These are phyloP conservation scores for Syncephalastrum contaminatum DNA, from an alignment of 371 early-diverging fungal genomes.

Conservation along the genomic window DNA sequence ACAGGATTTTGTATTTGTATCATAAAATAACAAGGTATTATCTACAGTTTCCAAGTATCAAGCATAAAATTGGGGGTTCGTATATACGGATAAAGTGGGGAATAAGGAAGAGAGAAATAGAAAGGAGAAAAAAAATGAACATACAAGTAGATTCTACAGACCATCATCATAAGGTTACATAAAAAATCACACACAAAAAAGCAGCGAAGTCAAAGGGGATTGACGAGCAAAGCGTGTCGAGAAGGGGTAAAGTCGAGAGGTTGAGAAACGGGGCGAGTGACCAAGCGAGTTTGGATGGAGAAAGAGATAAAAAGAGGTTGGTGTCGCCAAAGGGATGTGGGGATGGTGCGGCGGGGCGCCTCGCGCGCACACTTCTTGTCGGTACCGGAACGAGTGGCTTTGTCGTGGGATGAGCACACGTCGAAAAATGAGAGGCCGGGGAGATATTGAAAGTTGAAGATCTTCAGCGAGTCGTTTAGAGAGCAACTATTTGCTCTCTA, in stretches of 20 bases:
- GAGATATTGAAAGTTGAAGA: too few relatives aligned
- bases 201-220: slow-evolving; percentile 9
- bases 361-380: too few relatives aligned
- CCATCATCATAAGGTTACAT: slow-evolving; percentile 14
- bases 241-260: slow-evolving; percentile 1
- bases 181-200: slow-evolving; percentile 18
- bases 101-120: slow-evolving; percentile 3
- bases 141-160: slow-evolving; percentile 14
- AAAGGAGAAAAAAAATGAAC: slow-evolving; percentile 3
- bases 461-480: too few relatives aligned
- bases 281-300: background rate
- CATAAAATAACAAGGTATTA: slow-evolving; percentile 9
- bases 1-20: slow-evolving; percentile 7
- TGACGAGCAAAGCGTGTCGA: slow-evolving; percentile 11
- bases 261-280: background rate
- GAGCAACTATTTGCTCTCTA: too few relatives aligned
- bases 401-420: too few relatives aligned
- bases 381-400: too few relatives aligned
- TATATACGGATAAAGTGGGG: slow-evolving; percentile 6
- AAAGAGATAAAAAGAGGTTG: slow-evolving; percentile 5
- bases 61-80: slow-evolving; percentile 5
- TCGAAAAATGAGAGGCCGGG: too few relatives aligned
- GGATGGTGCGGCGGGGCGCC: too few relatives aligned
- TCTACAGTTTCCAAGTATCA: slow-evolving; percentile 18
- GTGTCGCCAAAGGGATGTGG: slow-evolving; percentile 1